Evolutionary conservation across 75 land plant species (phyloP).

Genomic region (Larix kaempferi): DNA sequence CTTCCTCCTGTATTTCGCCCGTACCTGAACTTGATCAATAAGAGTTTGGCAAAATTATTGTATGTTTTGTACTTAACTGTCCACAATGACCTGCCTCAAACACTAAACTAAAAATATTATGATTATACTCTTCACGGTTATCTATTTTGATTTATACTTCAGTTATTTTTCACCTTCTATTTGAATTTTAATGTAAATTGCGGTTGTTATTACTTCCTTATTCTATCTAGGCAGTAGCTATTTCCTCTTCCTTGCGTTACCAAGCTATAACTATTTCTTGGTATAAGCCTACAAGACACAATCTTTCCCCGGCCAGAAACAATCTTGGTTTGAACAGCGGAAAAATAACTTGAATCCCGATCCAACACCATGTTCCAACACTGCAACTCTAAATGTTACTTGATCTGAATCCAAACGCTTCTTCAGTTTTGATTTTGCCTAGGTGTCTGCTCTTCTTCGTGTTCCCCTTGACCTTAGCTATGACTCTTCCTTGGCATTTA

Average conservation of each 20-base stretch:
- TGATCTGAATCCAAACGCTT: neutral
- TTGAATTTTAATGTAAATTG: too few relatives aligned
- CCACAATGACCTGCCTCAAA: neutral
- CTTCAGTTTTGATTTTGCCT: neutral
- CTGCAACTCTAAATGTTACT: conserved; percentile 1
- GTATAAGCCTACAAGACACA: neutral
- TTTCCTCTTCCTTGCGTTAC: neutral
- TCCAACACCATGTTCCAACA: neutral
- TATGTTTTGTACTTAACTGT: neutral
- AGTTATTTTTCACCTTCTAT: neutral
- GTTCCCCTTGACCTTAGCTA: neutral
- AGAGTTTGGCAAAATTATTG: neutral
- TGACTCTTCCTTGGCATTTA: too few relatives aligned
- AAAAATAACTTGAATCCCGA: neutral
- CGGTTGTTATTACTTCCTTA: neutral
- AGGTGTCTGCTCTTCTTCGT: neutral
- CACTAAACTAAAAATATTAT: neutral
- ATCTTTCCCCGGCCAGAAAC: neutral
- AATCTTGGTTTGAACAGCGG: neutral
- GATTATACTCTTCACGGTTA: too few relatives aligned
- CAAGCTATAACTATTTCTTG: neutral
- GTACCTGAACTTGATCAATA: neutral
- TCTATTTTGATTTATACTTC: too few relatives aligned
- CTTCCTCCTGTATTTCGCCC: neutral
- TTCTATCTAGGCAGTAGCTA: neutral